These are phyloP conservation scores for Raffaelea ambrosiae DNA, from an alignment of 2,329 filamentous ascomycete genomes.

Conservation along the genomic window DNA sequence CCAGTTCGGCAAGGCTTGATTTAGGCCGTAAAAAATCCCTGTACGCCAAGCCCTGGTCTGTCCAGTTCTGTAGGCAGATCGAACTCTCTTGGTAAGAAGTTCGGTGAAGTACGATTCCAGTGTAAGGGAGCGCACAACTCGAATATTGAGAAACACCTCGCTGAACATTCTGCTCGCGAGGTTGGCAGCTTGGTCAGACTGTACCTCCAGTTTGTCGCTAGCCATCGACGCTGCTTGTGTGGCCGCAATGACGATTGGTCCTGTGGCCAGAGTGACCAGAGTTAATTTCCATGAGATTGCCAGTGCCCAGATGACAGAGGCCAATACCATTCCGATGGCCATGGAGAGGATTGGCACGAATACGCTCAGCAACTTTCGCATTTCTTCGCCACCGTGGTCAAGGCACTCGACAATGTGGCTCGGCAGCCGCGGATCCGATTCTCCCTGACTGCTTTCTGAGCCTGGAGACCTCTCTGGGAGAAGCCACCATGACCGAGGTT, in stretches of 20 bases:
- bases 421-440: constrained; percentile 19
- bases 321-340: constrained; percentile 55
- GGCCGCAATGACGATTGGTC: constrained; percentile 60
- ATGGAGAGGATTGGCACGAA: constrained; percentile 66
- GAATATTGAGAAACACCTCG: constrained; percentile 72
- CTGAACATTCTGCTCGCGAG: constrained; percentile 54
- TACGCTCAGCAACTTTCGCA: constrained; percentile 70
- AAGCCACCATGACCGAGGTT: constrained; percentile 70
- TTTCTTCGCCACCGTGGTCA: constrained; percentile 78
- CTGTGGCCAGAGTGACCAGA: constrained; percentile 61
- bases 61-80: constrained; percentile 50
- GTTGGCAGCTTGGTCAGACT: constrained; percentile 55
- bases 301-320: constrained; percentile 69
- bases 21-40: constrained; percentile 68
- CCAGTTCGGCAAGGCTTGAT: constrained; percentile 63
- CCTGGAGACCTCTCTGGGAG: too few species aligned
- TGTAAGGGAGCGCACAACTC: constrained; percentile 66
- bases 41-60: constrained; percentile 56
- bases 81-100: constrained; percentile 49
- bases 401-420: constrained; percentile 60
- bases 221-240: constrained; percentile 57
- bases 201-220: constrained; percentile 63
- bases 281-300: constrained; percentile 71
- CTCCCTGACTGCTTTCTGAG: too few species aligned
- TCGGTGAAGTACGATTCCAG: constrained; percentile 62